These are phyloP conservation scores for Chenopodium suecicum DNA, from an alignment of 148 eudicot species.

Conservation along the genomic window DNA sequence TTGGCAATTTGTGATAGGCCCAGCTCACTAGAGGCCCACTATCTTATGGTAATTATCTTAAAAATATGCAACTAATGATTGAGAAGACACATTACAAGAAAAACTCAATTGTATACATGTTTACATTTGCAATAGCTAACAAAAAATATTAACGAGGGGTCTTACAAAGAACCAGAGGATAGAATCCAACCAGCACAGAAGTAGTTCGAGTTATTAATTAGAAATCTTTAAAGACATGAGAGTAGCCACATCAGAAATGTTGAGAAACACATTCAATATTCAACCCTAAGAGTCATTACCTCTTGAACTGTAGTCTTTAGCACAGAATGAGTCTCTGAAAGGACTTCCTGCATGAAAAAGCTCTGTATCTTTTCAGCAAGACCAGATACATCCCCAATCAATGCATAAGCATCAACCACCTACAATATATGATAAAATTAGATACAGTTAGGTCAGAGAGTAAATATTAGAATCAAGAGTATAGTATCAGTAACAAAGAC, in stretches of 20 bases:
- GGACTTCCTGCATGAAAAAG: constrained; percentile 98
- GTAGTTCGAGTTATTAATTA: not conserved
- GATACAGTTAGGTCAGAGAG: not conserved
- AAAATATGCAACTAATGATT: too few relatives aligned
- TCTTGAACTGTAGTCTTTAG: constrained; percentile 66
- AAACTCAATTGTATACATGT: not conserved
- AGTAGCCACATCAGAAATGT: not conserved
- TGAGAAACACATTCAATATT: not conserved
- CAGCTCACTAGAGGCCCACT: not conserved
- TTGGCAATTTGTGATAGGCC: not conserved
- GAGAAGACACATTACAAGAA: not conserved
- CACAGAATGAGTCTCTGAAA: constrained; percentile 78
- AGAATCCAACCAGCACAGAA: constrained; percentile 1
- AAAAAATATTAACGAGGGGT: not conserved
- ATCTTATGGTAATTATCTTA: not conserved
- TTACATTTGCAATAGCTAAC: not conserved
- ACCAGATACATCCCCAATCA: constrained; percentile 92
- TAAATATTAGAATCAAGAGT: not conserved
- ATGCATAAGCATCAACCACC: constrained; percentile 96
- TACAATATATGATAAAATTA: constrained; percentile 32
- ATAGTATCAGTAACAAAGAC: not conserved
- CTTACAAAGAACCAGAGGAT: not conserved
- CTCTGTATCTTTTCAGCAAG: constrained; percentile 96
- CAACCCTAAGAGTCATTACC: constrained; percentile 37
- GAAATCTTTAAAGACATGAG: not conserved